Evolutionary conservation across 2,329 filamentous ascomycete genomes (phyloP).

Genomic region (Aspergillus terreus): DNA sequence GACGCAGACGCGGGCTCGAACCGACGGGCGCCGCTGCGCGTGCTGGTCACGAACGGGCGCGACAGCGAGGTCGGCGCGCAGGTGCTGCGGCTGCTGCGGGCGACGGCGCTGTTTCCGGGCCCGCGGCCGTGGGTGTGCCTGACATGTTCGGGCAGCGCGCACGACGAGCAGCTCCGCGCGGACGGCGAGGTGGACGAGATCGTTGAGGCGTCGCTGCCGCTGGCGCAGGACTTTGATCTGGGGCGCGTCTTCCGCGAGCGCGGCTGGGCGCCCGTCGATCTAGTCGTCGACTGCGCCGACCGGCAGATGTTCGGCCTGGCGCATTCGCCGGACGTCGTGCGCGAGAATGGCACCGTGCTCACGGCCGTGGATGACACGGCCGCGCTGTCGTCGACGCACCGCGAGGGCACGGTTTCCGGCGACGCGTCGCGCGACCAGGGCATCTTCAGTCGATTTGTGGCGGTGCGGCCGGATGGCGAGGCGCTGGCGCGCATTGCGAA

Average conservation of each 20-base stretch:
- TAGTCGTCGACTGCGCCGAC: constrained; percentile 40
- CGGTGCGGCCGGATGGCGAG: constrained; percentile 33
- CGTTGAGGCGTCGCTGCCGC: constrained; percentile 26
- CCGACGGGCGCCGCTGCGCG: constrained; percentile 18
- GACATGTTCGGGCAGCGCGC: constrained; percentile 23
- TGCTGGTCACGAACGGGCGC: constrained; percentile 37
- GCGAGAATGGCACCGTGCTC: constrained; percentile 31
- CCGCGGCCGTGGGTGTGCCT: constrained; percentile 35
- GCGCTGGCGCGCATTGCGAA: constrained; percentile 32
- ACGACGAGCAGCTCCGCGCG: constrained; percentile 21
- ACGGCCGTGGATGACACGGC: constrained; percentile 31
- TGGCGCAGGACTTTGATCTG: constrained; percentile 26
- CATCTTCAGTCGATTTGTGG: constrained; percentile 32
- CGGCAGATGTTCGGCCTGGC: constrained; percentile 30
- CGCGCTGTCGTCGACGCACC: constrained; percentile 1
- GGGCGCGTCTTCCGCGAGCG: constrained; percentile 26
- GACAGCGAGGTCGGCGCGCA: constrained; percentile 36
- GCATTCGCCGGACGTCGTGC: constrained; percentile 30
- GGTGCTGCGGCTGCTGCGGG: constrained; percentile 35
- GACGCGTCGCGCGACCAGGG: constrained; percentile 15
- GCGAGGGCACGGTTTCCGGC: not conserved
- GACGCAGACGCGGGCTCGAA: constrained; percentile 5
- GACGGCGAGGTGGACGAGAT: constrained; percentile 32
- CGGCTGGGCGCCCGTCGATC: constrained; percentile 35
- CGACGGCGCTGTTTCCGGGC: constrained; percentile 28